Evolutionary conservation across 768 basidiomycete genomes (phyloP).

Genomic region (Coprinopsis sp.): DNA sequence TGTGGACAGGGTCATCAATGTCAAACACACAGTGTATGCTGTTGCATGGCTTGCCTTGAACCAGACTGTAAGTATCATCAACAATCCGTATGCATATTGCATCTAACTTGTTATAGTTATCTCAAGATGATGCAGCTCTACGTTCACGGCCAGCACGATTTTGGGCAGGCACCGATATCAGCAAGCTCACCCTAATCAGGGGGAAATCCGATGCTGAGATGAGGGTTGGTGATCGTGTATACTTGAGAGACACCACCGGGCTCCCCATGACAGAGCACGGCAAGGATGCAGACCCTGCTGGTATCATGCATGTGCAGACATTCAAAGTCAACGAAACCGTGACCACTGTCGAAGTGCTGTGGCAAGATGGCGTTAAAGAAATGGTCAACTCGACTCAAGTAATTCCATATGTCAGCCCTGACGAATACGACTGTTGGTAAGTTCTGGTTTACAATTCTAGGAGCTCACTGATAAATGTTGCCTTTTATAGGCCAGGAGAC

Average conservation of each 20-base stretch:
- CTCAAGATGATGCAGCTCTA: constrained; percentile 45
- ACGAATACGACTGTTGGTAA: constrained; percentile 90
- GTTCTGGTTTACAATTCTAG: constrained; percentile 18
- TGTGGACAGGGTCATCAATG: constrained; percentile 61
- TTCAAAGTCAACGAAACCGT: constrained; percentile 66
- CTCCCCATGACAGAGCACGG: constrained; percentile 61
- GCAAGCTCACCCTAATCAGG: constrained; percentile 58
- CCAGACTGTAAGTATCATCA: constrained; percentile 55
- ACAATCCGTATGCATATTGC: neutral
- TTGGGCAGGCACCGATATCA: constrained; percentile 66
- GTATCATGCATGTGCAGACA: constrained; percentile 48
- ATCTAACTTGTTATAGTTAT: constrained; percentile 44
- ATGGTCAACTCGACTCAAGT: constrained; percentile 55
- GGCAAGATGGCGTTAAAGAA: constrained; percentile 83
- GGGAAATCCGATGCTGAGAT: constrained; percentile 58
- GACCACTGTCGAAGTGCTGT: constrained; percentile 68
- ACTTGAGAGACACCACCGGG: constrained; percentile 45
- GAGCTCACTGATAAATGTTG: constrained; percentile 9
- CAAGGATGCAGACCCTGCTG: constrained; percentile 38
- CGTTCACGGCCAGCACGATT: constrained; percentile 67
- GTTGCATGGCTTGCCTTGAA: constrained; percentile 86
- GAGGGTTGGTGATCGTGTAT: constrained; percentile 70
- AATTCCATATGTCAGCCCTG: constrained; percentile 80
- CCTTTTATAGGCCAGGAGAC: constrained; percentile 74
- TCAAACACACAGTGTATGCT: constrained; percentile 74